Evolutionary conservation across 805 yeast species (phyloP).

Genomic region (Pichia occidentalis): DNA sequence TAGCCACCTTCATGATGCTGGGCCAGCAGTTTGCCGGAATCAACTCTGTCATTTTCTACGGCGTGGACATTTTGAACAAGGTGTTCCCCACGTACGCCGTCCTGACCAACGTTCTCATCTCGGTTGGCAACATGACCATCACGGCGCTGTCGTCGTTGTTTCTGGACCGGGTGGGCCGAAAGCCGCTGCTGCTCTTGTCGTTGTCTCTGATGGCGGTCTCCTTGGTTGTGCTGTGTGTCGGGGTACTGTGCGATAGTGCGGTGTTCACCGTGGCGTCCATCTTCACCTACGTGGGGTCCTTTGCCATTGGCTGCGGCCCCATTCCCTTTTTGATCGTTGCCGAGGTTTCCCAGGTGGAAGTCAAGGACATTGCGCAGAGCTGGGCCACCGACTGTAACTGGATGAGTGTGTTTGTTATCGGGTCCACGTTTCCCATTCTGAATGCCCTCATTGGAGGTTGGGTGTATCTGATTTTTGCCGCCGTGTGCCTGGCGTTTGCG

Average conservation of each 20-base stretch:
- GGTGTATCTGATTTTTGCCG: conserved; percentile 68
- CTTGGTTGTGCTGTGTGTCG: conserved; percentile 57
- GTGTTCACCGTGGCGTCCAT: conserved; percentile 55
- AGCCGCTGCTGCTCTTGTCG: conserved; percentile 61
- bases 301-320: conserved; percentile 93
- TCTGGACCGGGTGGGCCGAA: conserved; percentile 73
- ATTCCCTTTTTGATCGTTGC: conserved; percentile 86
- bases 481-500: conserved; percentile 45
- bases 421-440: conserved; percentile 71
- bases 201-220: conserved; percentile 62
- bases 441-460: conserved; percentile 65
- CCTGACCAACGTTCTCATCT: conserved; percentile 66
- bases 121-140: conserved; percentile 64
- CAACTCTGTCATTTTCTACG: conserved; percentile 88
- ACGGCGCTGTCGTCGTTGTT: conserved; percentile 69
- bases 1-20: conserved; percentile 64
- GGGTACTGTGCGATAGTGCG: conserved; percentile 47
- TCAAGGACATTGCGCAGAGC: conserved; percentile 83
- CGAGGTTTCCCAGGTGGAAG: conserved; percentile 78
- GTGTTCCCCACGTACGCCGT: conserved; percentile 69
- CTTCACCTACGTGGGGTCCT: conserved; percentile 68
- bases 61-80: conserved; percentile 73
- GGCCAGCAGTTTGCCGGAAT: conserved; percentile 93
- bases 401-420: conserved; percentile 81
- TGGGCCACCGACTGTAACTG: conserved; percentile 89